Evolutionary conservation across 83 land plant genomes (phyloP).

Genomic region (Isoetes engelmannii): DNA sequence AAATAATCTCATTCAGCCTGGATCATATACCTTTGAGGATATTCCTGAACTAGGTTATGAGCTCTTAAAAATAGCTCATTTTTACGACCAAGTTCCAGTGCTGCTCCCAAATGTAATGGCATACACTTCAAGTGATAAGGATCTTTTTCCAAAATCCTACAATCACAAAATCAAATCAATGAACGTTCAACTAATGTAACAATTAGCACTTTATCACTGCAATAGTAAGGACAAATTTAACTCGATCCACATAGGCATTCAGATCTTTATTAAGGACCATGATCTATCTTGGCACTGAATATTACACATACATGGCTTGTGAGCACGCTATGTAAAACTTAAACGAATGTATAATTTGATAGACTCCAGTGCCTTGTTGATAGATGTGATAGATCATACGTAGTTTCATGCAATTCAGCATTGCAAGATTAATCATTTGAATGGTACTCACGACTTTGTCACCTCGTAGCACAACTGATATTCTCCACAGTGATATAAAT

Average conservation of each 20-base stretch:
- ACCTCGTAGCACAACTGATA: constrained; percentile 87
- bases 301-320: too few species aligned
- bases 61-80: constrained; percentile 93
- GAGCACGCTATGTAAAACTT: too few species aligned
- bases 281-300: too few species aligned
- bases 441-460: constrained; percentile 54
- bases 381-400: too few species aligned
- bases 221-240: too few species aligned
- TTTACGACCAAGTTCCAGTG: constrained; percentile 87
- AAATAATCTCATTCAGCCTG: too few species aligned
- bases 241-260: not conserved
- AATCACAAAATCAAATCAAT: not conserved
- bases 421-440: too few species aligned
- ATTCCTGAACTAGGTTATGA: constrained; percentile 85
- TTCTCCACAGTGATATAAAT: constrained; percentile 85
- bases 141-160: constrained; percentile 82
- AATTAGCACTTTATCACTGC: too few species aligned
- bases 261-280: not conserved
- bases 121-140: constrained; percentile 83
- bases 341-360: too few species aligned
- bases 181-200: not conserved
- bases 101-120: constrained; percentile 81
- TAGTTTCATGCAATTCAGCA: too few species aligned
- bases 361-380: too few species aligned
- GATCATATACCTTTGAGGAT: constrained; percentile 69